Evolutionary conservation across 2,329 filamentous ascomycete genomes (phyloP).

Genomic region (Didymella segeticola): DNA sequence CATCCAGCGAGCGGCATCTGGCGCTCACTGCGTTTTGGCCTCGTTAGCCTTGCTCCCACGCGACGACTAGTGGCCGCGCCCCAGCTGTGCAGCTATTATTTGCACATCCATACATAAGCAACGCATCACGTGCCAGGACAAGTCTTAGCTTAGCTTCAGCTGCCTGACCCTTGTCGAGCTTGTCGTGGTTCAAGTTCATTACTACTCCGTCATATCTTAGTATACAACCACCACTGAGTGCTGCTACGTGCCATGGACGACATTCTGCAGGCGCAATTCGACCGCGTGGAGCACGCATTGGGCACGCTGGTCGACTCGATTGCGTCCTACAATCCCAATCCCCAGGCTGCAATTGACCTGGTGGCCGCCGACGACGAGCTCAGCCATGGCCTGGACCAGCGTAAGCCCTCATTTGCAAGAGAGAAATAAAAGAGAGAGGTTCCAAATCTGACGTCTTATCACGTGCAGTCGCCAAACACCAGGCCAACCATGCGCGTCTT

Average conservation of each 20-base stretch:
- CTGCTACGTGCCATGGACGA: constrained; percentile 51
- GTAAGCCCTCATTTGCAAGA: constrained; percentile 60
- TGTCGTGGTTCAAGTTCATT: too few relatives aligned
- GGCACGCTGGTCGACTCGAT: constrained; percentile 78
- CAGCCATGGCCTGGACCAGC: constrained; percentile 67
- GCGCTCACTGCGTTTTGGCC: constrained; percentile 29
- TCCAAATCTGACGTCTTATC: too few relatives aligned
- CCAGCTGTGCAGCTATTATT: constrained; percentile 6
- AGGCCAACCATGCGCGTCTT: constrained; percentile 75
- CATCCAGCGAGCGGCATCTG: constrained; percentile 33
- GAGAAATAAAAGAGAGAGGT: too few relatives aligned
- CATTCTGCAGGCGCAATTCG: constrained; percentile 52
- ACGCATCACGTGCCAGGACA: constrained; percentile 16
- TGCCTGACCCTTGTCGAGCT: constrained; percentile 11
- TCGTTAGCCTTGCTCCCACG: constrained; percentile 22
- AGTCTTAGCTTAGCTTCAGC: constrained; percentile 4
- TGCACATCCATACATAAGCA: background rate
- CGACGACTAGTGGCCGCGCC: constrained; percentile 11
- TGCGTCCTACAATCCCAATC: constrained; percentile 79
- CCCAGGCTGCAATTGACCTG: constrained; percentile 71
- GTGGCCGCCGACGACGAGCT: constrained; percentile 74
- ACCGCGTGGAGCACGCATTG: constrained; percentile 59
- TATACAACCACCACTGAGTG: too few relatives aligned
- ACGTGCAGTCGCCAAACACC: constrained; percentile 71
- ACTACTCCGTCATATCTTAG: too few relatives aligned